These are phyloP conservation scores for Acorus calamus DNA, from an alignment of 106 monocot species.

Conservation along the genomic window DNA sequence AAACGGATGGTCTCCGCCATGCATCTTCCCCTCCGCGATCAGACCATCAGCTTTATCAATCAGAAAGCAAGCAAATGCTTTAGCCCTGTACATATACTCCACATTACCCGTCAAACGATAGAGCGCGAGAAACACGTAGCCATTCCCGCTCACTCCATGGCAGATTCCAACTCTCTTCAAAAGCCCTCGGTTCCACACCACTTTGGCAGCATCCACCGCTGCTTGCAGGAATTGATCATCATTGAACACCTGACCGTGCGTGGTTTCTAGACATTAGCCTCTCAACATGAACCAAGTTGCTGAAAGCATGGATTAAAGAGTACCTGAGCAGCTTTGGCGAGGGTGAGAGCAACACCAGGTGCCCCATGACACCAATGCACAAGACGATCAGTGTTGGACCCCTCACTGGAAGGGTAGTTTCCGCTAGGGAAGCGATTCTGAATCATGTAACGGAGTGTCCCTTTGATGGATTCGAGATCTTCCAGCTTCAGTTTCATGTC, in stretches of 20 bases:
- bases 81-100: constrained; percentile 60
- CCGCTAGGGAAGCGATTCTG: constrained; percentile 59
- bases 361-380: constrained; percentile 99
- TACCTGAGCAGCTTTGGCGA: constrained; percentile 65
- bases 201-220: constrained; percentile 63
- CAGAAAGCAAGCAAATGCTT: constrained; percentile 72
- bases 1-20: constrained; percentile 62
- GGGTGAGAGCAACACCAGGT: constrained; percentile 76
- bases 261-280: too few species aligned
- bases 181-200: constrained; percentile 86
- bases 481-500: constrained; percentile 45
- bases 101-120: constrained; percentile 51
- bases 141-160: constrained; percentile 84
- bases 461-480: constrained; percentile 57
- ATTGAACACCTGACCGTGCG: constrained; percentile 44
- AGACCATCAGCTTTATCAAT: constrained; percentile 46
- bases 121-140: constrained; percentile 71
- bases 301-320: too few species aligned
- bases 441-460: constrained; percentile 63
- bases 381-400: constrained; percentile 39
- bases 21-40: constrained; percentile 59
- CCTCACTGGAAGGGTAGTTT: constrained; percentile 83
- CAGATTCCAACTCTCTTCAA: constrained; percentile 82
- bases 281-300: too few species aligned
- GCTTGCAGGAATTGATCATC: constrained; percentile 52